phyloP scores from a whole-genome alignment of 306 rosid genomes.

The Biancaea sappan region DNA sequence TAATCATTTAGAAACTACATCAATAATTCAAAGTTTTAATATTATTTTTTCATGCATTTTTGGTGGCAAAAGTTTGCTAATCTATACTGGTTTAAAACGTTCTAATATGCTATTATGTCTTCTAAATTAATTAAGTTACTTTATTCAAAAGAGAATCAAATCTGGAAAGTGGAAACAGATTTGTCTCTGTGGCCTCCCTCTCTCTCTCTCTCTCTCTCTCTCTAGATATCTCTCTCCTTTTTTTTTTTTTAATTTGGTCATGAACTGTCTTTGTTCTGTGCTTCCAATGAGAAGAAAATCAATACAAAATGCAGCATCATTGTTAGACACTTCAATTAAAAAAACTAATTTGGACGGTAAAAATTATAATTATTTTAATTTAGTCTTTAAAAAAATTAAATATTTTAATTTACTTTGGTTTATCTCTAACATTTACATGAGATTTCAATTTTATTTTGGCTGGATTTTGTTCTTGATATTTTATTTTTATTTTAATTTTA shows the following conservation, averaged over 20 bases:
- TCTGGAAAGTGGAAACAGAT: conserved; percentile 32
- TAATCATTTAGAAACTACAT: too few relatives aligned
- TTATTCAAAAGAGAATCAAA: conserved; percentile 37
- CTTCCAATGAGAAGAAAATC: not conserved
- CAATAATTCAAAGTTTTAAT: not conserved
- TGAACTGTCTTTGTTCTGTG: conserved; percentile 33
- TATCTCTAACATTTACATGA: too few relatives aligned
- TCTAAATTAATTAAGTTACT: not conserved
- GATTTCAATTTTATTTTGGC: too few relatives aligned
- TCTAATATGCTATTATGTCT: not conserved
- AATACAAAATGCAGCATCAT: conserved; percentile 31
- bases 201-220: not conserved
- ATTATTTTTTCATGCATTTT: not conserved
- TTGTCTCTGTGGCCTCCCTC: conserved; percentile 26
- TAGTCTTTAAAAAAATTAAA: too few relatives aligned
- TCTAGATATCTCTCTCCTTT: too few relatives aligned
- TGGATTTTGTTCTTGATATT: too few relatives aligned
- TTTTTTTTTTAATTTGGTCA: not conserved
- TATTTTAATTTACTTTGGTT: too few relatives aligned
- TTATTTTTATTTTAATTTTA: too few relatives aligned
- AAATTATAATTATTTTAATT: too few relatives aligned
- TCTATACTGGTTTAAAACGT: not conserved
- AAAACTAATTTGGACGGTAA: too few relatives aligned
- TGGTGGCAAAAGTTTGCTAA: not conserved
- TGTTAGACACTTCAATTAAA: too few relatives aligned